phyloP scores from a whole-genome alignment of 148 eudicot genomes.

The Rhododendron kiyosumense region DNA sequence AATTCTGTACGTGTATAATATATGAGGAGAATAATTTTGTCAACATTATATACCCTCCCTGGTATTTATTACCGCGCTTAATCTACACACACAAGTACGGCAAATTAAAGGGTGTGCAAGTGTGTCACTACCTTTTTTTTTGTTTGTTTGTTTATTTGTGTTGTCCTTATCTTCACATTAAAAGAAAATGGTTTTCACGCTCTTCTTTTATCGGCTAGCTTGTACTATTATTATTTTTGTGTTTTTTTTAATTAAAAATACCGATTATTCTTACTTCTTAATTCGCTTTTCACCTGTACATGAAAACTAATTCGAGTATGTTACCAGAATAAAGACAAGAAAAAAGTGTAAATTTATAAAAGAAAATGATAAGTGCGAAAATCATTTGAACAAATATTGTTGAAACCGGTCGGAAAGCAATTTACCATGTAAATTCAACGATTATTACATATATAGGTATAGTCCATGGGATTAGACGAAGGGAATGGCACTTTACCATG shows the following conservation, averaged over 20 bases:
- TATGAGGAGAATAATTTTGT: no score
- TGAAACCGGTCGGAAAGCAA: background rate
- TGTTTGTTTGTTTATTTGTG: background rate
- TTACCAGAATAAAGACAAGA: background rate
- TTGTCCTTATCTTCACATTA: background rate
- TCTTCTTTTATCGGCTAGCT: background rate
- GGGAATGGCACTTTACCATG: background rate
- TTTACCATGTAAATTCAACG: background rate
- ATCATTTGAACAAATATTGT: background rate
- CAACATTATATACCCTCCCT: no score
- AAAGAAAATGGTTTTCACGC: background rate
- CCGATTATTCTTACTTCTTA: background rate
- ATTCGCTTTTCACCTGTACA: background rate
- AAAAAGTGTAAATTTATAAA: background rate
- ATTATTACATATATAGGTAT: background rate
- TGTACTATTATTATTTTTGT: background rate
- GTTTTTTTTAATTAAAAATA: background rate
- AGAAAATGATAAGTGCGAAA: background rate
- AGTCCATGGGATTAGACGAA: background rate
- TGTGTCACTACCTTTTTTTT: background rate
- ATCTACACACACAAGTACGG: background rate
- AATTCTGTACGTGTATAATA: background rate
- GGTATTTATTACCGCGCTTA: no score
- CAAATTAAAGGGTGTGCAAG: background rate
- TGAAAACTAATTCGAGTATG: background rate